These are phyloP conservation scores for Ulvella scutata DNA, from an alignment of 139 green algal species.

Conservation along the genomic window DNA sequence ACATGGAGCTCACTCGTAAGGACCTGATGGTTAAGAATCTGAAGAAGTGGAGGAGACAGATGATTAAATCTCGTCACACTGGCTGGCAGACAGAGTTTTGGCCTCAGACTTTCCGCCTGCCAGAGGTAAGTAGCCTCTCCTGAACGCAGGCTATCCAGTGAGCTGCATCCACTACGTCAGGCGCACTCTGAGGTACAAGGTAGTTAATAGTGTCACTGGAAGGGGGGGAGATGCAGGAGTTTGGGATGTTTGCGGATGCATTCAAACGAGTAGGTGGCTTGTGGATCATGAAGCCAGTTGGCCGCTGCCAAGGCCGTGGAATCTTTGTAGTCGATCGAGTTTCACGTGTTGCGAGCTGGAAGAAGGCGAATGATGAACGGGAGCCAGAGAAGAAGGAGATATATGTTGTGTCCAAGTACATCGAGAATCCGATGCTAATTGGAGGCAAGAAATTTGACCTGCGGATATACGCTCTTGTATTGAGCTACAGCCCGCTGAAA, in stretches of 20 bases:
- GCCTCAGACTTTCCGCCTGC: neutral
- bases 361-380: neutral
- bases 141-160: neutral
- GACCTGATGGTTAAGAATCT: slow-evolving; percentile 79
- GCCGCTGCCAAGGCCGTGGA: slow-evolving; percentile 50
- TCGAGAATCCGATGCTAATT: slow-evolving; percentile 23
- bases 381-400: slow-evolving; percentile 25
- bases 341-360: neutral
- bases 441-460: slow-evolving; percentile 77
- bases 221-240: slow-evolving; percentile 25
- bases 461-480: slow-evolving; percentile 63
- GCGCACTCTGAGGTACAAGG: neutral
- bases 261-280: slow-evolving; percentile 44
- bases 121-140: neutral
- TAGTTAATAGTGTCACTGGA: neutral
- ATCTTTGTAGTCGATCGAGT: slow-evolving; percentile 71
- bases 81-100: neutral
- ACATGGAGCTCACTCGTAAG: slow-evolving; percentile 75
- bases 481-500: slow-evolving; percentile 45
- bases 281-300: slow-evolving; percentile 83
- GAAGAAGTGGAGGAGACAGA: slow-evolving; percentile 48
- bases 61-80: slow-evolving; percentile 36
- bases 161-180: neutral
- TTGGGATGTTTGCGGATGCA: slow-evolving; percentile 71
- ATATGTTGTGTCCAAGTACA: slow-evolving; percentile 54